Evolutionary conservation across 371 early-diverging fungal species (phyloP).

Genomic region (Parasitella parasitica): DNA sequence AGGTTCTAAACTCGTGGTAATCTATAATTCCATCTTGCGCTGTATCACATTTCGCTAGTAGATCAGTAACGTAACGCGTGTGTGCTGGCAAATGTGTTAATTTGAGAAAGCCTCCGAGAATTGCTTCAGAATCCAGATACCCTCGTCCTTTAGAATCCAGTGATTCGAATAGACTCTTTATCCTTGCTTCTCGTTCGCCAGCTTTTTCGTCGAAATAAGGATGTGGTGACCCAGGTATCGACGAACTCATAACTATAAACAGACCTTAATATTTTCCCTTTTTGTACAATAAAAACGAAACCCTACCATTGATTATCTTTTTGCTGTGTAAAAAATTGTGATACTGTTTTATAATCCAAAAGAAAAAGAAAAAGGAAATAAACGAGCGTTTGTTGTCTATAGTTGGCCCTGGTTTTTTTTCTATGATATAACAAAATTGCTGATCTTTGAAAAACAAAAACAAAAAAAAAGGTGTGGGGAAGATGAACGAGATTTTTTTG

Average conservation of each 20-base stretch:
- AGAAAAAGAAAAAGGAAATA: background rate
- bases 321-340: background rate
- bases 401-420: background rate
- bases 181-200: conserved; percentile 44
- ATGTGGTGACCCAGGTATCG: conserved; percentile 33
- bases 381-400: background rate
- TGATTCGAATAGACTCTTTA: conserved; percentile 48
- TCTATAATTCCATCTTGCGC: conserved; percentile 62
- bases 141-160: conserved; percentile 44
- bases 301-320: conserved; percentile 7
- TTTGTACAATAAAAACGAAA: background rate
- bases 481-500: background rate
- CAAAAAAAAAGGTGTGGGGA: background rate
- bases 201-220: conserved; percentile 53
- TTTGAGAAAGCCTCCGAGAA: conserved; percentile 48
- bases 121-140: conserved; percentile 47
- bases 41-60: conserved; percentile 60
- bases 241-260: conserved; percentile 14
- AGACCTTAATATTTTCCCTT: background rate
- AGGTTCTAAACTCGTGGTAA: conserved; percentile 71
- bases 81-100: conserved; percentile 53
- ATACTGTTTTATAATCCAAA: background rate
- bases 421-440: background rate
- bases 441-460: background rate
- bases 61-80: conserved; percentile 49